A percentile compares a stretch with the other conserved stretches of the same genome.
These are phyloP conservation scores for Elongisporangium prolatum DNA, from an alignment of 352 stramenopile genomes.

Conservation along the genomic window DNA sequence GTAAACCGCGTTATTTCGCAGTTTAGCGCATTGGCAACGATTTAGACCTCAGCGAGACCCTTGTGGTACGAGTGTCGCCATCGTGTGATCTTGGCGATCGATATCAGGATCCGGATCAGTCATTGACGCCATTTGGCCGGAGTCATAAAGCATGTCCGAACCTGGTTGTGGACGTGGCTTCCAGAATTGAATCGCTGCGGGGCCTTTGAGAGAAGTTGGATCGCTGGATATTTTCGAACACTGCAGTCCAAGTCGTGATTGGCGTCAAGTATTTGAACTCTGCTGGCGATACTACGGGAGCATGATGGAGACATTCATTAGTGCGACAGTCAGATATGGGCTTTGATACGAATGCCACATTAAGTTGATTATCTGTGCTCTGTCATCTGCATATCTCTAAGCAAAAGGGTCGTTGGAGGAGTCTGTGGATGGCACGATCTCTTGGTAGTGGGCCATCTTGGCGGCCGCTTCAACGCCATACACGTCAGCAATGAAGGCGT, in stretches of 20 bases:
- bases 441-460: constrained; percentile 29
- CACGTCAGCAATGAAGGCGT: constrained; percentile 29
- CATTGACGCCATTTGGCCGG: background rate
- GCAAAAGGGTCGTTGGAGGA: constrained; percentile 42
- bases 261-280: background rate
- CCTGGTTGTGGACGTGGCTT: background rate
- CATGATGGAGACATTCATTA: background rate
- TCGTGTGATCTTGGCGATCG: background rate
- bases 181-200: background rate
- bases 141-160: background rate
- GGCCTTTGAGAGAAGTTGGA: background rate
- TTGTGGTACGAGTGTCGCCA: background rate
- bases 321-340: background rate
- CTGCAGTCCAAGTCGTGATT: background rate
- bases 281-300: too few species aligned
- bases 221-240: background rate
- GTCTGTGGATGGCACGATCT: constrained; percentile 33
- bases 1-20: background rate
- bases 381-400: background rate
- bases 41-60: background rate
- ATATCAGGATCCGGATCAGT: background rate
- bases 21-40: background rate
- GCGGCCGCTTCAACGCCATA: constrained; percentile 24
- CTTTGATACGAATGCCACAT: background rate
- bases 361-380: background rate